These are phyloP conservation scores for Recurvomyces mirabilis DNA, from an alignment of 495 filamentous ascomycete genomes.

Conservation along the genomic window DNA sequence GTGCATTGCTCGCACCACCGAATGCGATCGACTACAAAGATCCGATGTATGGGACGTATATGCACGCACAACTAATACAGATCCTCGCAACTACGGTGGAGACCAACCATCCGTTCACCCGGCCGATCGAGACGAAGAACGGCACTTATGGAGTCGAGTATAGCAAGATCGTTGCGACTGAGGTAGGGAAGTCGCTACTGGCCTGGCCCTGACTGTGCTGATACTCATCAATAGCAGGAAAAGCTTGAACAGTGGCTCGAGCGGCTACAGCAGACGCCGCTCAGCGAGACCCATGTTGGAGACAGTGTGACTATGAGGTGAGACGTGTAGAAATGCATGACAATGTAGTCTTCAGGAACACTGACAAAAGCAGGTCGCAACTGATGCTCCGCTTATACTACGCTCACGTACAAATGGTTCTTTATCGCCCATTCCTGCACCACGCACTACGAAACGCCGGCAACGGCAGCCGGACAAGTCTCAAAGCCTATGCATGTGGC, in stretches of 20 bases:
- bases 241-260: slow-evolving; percentile 11
- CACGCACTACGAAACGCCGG: slow-evolving; percentile 9
- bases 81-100: slow-evolving; percentile 13
- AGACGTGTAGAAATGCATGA: too few relatives aligned
- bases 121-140: slow-evolving; percentile 14
- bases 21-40: not conserved
- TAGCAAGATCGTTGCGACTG: slow-evolving; percentile 11
- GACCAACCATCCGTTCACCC: slow-evolving; percentile 13
- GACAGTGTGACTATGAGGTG: not conserved
- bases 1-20: not conserved
- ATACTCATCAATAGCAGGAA: too few relatives aligned
- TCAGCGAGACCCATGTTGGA: not conserved
- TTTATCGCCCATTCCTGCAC: slow-evolving; percentile 17
- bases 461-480: slow-evolving; percentile 1
- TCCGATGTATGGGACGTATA: slow-evolving; percentile 12
- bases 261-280: not conserved
- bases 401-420: slow-evolving; percentile 17
- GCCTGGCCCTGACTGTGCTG: too few relatives aligned
- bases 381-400: slow-evolving; percentile 9
- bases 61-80: slow-evolving; percentile 10
- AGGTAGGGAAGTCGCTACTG: too few relatives aligned
- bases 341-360: not conserved
- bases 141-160: slow-evolving; percentile 16
- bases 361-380: slow-evolving; percentile 7
- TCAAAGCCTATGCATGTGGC: slow-evolving; percentile 16